Evolutionary conservation across 306 rosid species (phyloP), one percentile per base, ranked within the genome.

Genomic region (Vicia faba): DNA sequence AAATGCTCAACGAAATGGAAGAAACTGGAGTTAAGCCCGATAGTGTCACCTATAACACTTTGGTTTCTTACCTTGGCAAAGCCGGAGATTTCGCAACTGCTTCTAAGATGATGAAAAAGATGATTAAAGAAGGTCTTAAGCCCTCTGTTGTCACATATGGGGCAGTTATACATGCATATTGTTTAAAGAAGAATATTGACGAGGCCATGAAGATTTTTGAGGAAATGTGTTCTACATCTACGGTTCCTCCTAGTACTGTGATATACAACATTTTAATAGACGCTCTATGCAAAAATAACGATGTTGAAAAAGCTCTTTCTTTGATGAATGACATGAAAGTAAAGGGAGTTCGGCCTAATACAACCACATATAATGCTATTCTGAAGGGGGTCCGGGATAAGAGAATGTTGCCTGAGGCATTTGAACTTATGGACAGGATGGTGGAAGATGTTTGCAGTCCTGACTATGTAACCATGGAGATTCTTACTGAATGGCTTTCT

Each of bases 401-500:
- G 45, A 76, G 78, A 69, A 71, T 76, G 65, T 56, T 86, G 75
- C 73, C 78, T 48, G 76, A 79, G 74, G 97, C 89, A 33, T 76
- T 82, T 57, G 69, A 74, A 33, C 79, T 86, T 14, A 84, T 91
- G 97, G 85, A 86, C 66, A 75, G 43, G 69, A 88, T 91, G 97
- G 68, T 75, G 20, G 86, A 78, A 29, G 77, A 84, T 38, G 91
- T 89, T 6, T 91, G 91, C 71, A 44, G 33, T 59, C 89, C 97
- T 39, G 88, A 91, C 78, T 83, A 81, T 54, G 70, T 76, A 78
- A 91, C 90, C 70, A 79, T 86, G 87, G 92, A 88, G 61, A 78
- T 88, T 64, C 89, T 91, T 46, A 81, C 96, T 0, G 87, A 91
- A 63, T 88, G 97, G 97, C 86, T 91, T 71, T 57, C 84, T 40